Conservation (phyloP, 202 grass and related monocot genomes). For the Carex sylvatica region DNA sequence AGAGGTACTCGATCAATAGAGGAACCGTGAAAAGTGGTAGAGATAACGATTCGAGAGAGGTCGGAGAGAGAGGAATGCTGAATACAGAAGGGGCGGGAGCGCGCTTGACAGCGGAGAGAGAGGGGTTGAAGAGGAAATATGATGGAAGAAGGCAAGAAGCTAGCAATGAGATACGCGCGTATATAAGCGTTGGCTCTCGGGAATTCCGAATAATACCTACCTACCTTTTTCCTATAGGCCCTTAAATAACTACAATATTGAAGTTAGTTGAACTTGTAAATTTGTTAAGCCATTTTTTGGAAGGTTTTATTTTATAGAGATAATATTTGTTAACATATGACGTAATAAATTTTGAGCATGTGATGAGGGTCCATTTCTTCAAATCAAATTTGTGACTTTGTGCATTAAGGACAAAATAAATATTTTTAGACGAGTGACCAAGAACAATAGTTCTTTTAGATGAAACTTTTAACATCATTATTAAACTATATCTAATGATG, state of each 20-base stretch:
- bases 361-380: not conserved
- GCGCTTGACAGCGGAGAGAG: not conserved
- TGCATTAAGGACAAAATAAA: too few species aligned
- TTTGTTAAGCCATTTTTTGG: too few species aligned
- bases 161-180: slow-evolving; percentile 28
- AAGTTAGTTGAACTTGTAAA: not conserved
- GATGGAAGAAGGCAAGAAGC: not conserved
- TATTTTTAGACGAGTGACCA: too few species aligned
- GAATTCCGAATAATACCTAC: slow-evolving; percentile 28
- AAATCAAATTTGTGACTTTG: not conserved
- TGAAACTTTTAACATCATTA: too few species aligned
- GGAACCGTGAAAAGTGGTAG: not conserved
- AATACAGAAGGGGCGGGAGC: not conserved
- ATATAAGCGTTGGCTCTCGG: slow-evolving; percentile 32
- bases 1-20: not conserved
- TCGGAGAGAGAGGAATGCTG: not conserved
- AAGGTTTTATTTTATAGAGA: too few species aligned
- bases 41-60: not conserved
- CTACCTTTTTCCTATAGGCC: not conserved
- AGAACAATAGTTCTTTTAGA: too few species aligned
- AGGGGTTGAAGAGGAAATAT: not conserved
- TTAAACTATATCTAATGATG: too few species aligned
- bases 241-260: not conserved
- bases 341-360: not conserved
- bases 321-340: too few species aligned